phyloP scores from a whole-genome alignment of 1,139 yeast genomes.

The Saccharomycopsis crataegensis region DNA sequence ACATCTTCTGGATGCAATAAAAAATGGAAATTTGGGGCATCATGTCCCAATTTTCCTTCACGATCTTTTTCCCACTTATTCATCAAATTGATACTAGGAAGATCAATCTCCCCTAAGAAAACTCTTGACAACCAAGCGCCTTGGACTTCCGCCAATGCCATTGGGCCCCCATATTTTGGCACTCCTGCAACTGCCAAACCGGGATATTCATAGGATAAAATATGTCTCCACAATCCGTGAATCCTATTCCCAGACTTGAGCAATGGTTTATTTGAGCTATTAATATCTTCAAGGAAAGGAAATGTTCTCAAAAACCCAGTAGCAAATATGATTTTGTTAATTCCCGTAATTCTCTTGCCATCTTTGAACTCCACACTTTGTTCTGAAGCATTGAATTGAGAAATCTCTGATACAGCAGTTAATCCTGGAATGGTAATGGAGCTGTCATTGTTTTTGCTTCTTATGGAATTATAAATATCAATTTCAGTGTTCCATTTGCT shows the following conservation, averaged over 20 bases:
- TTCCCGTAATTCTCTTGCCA: not conserved
- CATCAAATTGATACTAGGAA: conserved; percentile 41
- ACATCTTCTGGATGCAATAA: conserved; percentile 43
- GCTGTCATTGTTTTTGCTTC: conserved; percentile 36
- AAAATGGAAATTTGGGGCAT: conserved; percentile 39
- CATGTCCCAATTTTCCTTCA: conserved; percentile 25
- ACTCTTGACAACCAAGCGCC: conserved; percentile 49
- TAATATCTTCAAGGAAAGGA: conserved; percentile 33
- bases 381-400: conserved; percentile 28
- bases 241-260: not conserved
- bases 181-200: conserved; percentile 36
- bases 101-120: conserved; percentile 38
- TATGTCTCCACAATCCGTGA: not conserved
- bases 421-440: conserved; percentile 35
- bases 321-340: conserved; percentile 37
- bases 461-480: conserved; percentile 36
- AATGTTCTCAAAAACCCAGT: conserved; percentile 52
- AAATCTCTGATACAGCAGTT: conserved; percentile 36
- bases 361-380: conserved; percentile 28
- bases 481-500: not conserved
- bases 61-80: conserved; percentile 33
- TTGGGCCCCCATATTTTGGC: conserved; percentile 49
- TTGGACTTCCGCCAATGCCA: conserved; percentile 52
- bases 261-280: not conserved
- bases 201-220: not conserved